Evolutionary conservation across 2,329 filamentous ascomycete species (phyloP).

Genomic region (Penicillium sp.): DNA sequence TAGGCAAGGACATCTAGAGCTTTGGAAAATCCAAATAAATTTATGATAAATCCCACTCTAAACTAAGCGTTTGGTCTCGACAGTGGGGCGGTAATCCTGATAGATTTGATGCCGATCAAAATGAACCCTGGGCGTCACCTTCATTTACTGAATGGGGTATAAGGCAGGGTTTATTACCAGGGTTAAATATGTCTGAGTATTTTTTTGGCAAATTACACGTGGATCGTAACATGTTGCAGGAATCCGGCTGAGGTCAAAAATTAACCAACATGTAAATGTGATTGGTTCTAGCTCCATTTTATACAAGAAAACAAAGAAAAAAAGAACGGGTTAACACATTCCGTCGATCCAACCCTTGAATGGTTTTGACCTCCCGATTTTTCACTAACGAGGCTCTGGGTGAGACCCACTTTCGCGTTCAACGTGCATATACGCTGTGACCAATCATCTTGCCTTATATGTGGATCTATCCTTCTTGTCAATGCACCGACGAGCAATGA

Average conservation of each 20-base stretch:
- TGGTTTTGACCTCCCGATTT: not conserved
- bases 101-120: constrained; percentile 4
- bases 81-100: constrained; percentile 2
- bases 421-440: not conserved
- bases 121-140: not conserved
- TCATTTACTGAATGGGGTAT: not conserved
- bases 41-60: too few relatives aligned
- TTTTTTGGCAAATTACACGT: constrained; percentile 5
- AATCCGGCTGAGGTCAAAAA: not conserved
- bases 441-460: not conserved
- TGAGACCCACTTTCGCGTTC: not conserved
- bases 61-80: not conserved
- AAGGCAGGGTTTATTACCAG: not conserved
- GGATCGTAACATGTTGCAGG: not conserved
- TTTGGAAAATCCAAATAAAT: too few relatives aligned
- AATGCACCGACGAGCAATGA: too few relatives aligned
- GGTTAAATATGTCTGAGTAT: not conserved
- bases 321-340: not conserved
- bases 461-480: not conserved
- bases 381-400: constrained; percentile 5
- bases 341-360: not conserved
- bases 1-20: too few relatives aligned
- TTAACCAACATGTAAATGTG: not conserved
- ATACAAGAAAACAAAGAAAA: not conserved
- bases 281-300: not conserved